These are phyloP conservation scores for Coemansia sp. DNA, from an alignment of 192 early-diverging fungal genomes.

Conservation along the genomic window DNA sequence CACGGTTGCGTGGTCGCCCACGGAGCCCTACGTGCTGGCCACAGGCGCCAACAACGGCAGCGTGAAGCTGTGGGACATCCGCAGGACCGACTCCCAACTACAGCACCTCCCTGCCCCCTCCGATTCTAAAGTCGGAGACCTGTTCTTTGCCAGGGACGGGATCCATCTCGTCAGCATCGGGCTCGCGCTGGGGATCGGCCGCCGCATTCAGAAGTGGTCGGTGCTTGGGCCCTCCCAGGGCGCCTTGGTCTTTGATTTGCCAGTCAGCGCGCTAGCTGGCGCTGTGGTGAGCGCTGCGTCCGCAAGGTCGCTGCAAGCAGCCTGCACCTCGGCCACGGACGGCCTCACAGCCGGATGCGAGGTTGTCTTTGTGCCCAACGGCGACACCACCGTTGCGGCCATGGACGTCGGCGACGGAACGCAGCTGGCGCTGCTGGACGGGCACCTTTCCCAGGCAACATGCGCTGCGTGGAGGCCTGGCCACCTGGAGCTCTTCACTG, in stretches of 20 bases:
- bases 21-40: slow-evolving; percentile 66
- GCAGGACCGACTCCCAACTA: slow-evolving; percentile 68
- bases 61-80: slow-evolving; percentile 82
- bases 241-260: background rate
- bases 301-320: slow-evolving; percentile 21
- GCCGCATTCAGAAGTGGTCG: slow-evolving; percentile 68
- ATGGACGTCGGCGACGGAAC: slow-evolving; percentile 62
- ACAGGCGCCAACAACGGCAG: slow-evolving; percentile 76
- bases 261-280: background rate
- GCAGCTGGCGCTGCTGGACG: slow-evolving; percentile 57
- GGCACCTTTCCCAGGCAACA: slow-evolving; percentile 61
- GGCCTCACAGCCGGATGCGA: slow-evolving; percentile 11
- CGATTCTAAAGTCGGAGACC: slow-evolving; percentile 56
- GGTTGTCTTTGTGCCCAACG: slow-evolving; percentile 61
- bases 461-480: slow-evolving; percentile 61
- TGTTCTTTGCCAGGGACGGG: slow-evolving; percentile 66
- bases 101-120: slow-evolving; percentile 1
- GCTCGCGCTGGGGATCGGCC: no score
- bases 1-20: slow-evolving; percentile 74
- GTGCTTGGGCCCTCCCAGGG: slow-evolving; percentile 11
- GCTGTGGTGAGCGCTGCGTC: no score
- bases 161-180: slow-evolving; percentile 58
- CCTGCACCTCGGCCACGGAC: slow-evolving; percentile 39
- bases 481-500: slow-evolving; percentile 63
- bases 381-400: slow-evolving; percentile 57